Conservation (phyloP, 1,284 basidiomycete genomes). For the Vanrija sp. region DNA sequence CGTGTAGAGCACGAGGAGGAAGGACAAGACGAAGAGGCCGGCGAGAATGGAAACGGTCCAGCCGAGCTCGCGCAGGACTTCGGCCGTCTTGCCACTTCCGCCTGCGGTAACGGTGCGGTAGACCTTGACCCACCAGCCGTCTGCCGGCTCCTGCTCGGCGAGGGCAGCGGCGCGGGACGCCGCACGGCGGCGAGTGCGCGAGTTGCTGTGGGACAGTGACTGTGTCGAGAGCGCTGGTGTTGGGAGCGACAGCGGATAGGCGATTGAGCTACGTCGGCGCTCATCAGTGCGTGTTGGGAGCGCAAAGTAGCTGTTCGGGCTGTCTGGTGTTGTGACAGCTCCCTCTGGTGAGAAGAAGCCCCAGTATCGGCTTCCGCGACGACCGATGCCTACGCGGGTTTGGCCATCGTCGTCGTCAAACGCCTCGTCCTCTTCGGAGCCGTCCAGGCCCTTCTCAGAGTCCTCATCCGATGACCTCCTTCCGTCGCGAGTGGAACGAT, state of each 20-base stretch:
- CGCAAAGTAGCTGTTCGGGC: constrained; percentile 32
- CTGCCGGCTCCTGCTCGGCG: constrained; percentile 7
- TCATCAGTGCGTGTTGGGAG: constrained; percentile 33
- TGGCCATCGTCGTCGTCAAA: constrained; percentile 16
- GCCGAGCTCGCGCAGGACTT: constrained; percentile 43
- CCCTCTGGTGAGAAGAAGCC: constrained; percentile 23
- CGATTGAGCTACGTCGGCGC: background rate
- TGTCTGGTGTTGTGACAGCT: constrained; percentile 6
- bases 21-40: constrained; percentile 39
- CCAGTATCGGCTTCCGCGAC: constrained; percentile 29
- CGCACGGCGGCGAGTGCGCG: constrained; percentile 5
- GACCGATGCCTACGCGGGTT: constrained; percentile 1
- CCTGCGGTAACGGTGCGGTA: constrained; percentile 10
- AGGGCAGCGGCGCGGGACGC: constrained; percentile 11
- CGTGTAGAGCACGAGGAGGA: constrained; percentile 39
- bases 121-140: constrained; percentile 21
- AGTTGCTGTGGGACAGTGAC: constrained; percentile 30
- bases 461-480: constrained; percentile 29
- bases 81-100: constrained; percentile 39
- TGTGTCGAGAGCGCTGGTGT: constrained; percentile 46
- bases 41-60: constrained; percentile 46
- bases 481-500: constrained; percentile 5
- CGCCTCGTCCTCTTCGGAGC: constrained; percentile 26
- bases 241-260: constrained; percentile 31
- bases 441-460: constrained; percentile 44